A percentile compares a stretch with the other conserved stretches of the same genome.
Evolutionary conservation across 2,329 filamentous ascomycete genomes (phyloP).

Genomic region (Pseudogymnoascus sp.): DNA sequence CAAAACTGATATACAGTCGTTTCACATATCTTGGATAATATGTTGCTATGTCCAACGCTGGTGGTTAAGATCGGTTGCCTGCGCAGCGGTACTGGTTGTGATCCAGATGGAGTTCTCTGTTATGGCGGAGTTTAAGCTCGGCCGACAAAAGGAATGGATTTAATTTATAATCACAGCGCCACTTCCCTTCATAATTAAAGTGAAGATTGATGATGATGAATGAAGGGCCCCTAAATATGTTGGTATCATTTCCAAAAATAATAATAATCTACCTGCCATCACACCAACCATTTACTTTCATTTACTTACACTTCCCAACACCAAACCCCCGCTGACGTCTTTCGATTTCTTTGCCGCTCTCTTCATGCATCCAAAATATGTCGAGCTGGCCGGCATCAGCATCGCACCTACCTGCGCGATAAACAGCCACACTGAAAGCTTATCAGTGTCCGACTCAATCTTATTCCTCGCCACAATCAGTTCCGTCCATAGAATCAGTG

Average conservation of each 20-base stretch:
- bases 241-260: not conserved
- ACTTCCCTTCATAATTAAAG: not conserved
- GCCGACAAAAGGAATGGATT: not conserved
- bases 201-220: not conserved
- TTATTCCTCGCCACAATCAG: conserved; percentile 10
- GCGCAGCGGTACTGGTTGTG: too few relatives aligned
- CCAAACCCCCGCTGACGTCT: too few relatives aligned
- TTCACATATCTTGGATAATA: not conserved
- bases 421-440: conserved; percentile 6
- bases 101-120: not conserved
- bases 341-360: not conserved
- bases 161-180: not conserved
- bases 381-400: conserved; percentile 14
- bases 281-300: not conserved
- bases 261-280: not conserved
- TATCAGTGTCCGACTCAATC: conserved; percentile 12
- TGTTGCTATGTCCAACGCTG: not conserved
- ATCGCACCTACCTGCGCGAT: conserved; percentile 10
- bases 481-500: conserved; percentile 10
- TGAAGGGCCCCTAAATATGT: not conserved
- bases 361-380: not conserved
- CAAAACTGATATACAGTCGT: not conserved
- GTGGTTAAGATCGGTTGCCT: not conserved
- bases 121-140: conserved; percentile 2
- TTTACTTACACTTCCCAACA: not conserved